Base-by-base conservation (phyloP, 441 rosid species). In the Hypseocharis bilobata region DNA sequence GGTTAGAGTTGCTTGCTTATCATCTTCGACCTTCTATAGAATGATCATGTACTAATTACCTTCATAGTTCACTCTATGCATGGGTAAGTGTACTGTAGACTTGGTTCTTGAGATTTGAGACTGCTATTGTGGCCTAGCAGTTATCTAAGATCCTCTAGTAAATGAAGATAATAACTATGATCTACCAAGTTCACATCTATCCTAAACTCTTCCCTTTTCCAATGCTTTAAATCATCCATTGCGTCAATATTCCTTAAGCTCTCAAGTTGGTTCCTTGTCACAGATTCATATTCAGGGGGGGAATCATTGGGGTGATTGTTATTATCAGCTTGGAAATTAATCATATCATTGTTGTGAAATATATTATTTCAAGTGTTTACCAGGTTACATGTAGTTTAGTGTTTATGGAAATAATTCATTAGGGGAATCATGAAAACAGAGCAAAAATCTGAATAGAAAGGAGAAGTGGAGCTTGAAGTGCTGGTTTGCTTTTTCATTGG, bases 1-100 rank as follows among this genome's bases (percentile, higher is more conserved):
- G 99, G 99, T 89, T 67, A 70, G 76, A 75, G 7, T 69, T 61
- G 56, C 11, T 68, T 54, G 59, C 54, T 73, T 61, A 42, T 62
- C 40, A 23, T 56, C 62, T 63, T 69, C 38, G 49, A 32, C 44
- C 68, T 65, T 52, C 28, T 52, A 22, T 20, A 10, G 23, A 52
- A 29, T 52, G 11, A 29, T 29, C 20, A 30, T 42, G 19, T 40
- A 26, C n/a, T n/a, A n/a, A n/a, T n/a, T n/a, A n/a, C n/a, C n/a
- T 54, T 20, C 1, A 42, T 27, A 54, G 44, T 27, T 22, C 6
- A 11, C 19, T 3, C 52, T 25, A 30, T 58, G 22, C 26, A 6
- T 32, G 51, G 38, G 26, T 19, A 20, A 19, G 25, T 11, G 63
- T 4, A 58, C 7, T 52, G 29, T 36, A 61, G 3, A 20, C 34